phyloP scores from a whole-genome alignment of 306 rosid species.

The Senna tora region DNA sequence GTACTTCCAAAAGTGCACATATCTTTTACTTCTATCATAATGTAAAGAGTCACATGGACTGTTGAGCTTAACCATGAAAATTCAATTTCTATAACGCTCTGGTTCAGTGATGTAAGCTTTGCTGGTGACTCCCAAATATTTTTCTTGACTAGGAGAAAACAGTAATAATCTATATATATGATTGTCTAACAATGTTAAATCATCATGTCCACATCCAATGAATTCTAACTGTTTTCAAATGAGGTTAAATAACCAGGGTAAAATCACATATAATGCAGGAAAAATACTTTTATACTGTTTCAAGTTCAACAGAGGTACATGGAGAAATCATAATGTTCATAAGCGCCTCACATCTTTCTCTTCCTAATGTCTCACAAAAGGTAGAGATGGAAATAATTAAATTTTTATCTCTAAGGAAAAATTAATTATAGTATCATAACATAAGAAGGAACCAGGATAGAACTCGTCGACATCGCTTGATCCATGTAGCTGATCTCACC shows the following conservation, averaged over 20 bases:
- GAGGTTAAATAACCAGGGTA: conserved; percentile 6
- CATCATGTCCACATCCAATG: neutral
- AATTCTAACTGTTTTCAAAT: neutral
- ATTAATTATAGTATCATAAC: neutral
- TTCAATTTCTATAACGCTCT: conserved; percentile 17
- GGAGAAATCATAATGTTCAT: conserved; percentile 10
- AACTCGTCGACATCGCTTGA: too few species aligned
- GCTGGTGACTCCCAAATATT: neutral
- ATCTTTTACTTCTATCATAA: neutral
- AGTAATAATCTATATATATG: neutral
- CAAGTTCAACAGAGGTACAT: conserved; percentile 14
- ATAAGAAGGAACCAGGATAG: too few species aligned
- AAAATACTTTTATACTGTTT: conserved; percentile 21
- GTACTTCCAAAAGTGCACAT: conserved; percentile 7
- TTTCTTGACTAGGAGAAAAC: neutral
- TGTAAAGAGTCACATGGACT: conserved; percentile 13
- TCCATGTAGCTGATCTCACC: too few species aligned
- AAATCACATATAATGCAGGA: conserved; percentile 25
- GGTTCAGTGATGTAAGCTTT: conserved; percentile 29
- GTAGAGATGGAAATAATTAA: conserved; percentile 18
- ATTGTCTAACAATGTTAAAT: conserved; percentile 9
- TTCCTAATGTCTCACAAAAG: conserved; percentile 7
- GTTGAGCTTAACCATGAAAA: conserved; percentile 26
- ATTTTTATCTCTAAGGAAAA: conserved; percentile 16
- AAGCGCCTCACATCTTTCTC: conserved; percentile 16